These are phyloP conservation scores for Theileria luwenshuni DNA, from an alignment of 169 alveolate genomes.

Conservation along the genomic window DNA sequence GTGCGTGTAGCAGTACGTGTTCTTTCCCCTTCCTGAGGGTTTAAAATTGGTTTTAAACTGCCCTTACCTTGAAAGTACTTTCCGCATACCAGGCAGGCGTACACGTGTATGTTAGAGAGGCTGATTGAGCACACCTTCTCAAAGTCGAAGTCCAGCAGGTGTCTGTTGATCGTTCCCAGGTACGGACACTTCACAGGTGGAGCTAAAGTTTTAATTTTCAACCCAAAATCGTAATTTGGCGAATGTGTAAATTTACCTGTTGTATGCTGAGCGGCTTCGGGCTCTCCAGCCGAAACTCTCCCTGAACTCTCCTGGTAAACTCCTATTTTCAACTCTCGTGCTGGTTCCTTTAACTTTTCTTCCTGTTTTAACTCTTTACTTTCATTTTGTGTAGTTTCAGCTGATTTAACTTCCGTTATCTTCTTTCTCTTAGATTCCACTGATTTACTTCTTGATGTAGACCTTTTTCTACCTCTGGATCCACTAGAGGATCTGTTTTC, in stretches of 20 bases:
- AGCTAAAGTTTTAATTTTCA: too few species aligned
- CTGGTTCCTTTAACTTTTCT: not conserved
- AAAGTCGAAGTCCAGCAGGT: constrained; percentile 96
- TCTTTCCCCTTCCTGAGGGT: constrained; percentile 87
- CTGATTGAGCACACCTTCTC: constrained; percentile 96
- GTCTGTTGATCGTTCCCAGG: constrained; percentile 92
- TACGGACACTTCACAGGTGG: constrained; percentile 90
- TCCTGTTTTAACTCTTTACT: not conserved
- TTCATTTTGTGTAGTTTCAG: too few species aligned
- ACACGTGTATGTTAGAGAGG: constrained; percentile 92
- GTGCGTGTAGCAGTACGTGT: constrained; percentile 95
- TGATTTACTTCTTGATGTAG: too few species aligned
- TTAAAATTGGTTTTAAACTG: not conserved
- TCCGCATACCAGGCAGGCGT: constrained; percentile 97
- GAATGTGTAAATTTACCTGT: too few species aligned
- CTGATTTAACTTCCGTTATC: too few species aligned
- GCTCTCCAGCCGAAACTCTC: too few species aligned
- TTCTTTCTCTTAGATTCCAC: too few species aligned
- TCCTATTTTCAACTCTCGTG: not conserved
- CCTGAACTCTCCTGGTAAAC: too few species aligned
- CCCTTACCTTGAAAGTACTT: constrained; percentile 91
- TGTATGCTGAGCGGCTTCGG: too few species aligned
- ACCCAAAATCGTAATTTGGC: too few species aligned
- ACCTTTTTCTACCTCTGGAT: too few species aligned
- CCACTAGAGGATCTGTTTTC: not conserved